Conservation (phyloP, 345 rosid species). For the Aegle marmelos region DNA sequence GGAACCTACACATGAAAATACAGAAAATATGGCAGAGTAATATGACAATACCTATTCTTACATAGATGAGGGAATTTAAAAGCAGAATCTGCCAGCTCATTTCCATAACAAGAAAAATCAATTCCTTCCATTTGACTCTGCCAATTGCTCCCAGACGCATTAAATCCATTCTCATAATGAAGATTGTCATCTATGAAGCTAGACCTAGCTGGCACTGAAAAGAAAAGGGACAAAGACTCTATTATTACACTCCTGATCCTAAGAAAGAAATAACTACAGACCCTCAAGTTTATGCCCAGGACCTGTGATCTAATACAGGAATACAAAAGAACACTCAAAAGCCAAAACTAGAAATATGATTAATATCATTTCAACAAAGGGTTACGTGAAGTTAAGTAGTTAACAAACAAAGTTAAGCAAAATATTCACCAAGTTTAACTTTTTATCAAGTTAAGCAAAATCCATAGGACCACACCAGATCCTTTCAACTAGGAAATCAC, state of each 20-base stretch:
- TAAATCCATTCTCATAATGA: conserved; percentile 33
- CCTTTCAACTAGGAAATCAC: conserved; percentile 10
- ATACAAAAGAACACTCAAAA: background rate
- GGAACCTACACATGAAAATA: conserved; percentile 6
- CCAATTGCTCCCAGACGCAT: conserved; percentile 37
- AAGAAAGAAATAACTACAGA: background rate
- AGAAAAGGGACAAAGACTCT: background rate
- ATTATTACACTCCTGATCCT: too few relatives aligned
- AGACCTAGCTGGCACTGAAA: conserved; percentile 31
- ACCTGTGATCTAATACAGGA: background rate
- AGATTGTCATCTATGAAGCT: conserved; percentile 27
- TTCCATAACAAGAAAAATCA: conserved; percentile 31
- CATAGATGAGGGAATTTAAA: conserved; percentile 28
- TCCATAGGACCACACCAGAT: conserved; percentile 2
- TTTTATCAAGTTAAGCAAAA: background rate
- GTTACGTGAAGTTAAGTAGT: background rate
- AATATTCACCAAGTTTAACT: background rate
- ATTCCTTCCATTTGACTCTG: conserved; percentile 26
- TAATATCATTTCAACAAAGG: background rate
- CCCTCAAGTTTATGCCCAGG: background rate
- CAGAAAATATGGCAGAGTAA: conserved; percentile 16
- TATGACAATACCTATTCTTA: conserved; percentile 47
- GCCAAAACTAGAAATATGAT: background rate
- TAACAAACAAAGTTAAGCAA: background rate
- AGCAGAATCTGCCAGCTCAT: conserved; percentile 33